Base-by-base conservation (phyloP, 2,329 filamentous ascomycete species). In the Colletotrichum plurivorum region DNA sequence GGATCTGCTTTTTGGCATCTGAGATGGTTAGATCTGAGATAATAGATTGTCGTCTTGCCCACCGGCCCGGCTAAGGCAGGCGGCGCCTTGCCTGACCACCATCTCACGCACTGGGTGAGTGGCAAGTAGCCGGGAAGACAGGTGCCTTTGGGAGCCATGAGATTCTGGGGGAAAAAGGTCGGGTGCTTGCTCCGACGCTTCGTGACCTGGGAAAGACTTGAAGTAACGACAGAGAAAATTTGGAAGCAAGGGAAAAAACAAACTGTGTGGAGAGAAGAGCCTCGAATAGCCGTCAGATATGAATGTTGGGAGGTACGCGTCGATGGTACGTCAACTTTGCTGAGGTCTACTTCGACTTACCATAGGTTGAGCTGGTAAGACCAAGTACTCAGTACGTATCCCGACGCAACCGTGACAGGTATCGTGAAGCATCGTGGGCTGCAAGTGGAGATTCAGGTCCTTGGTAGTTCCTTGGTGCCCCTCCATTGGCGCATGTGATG, bases 401-500 rank as follows among this genome's bases (percentile, higher is more conserved):
- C 25, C 15, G 31, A 15, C 27, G 18, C 16, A 15, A 43, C 16
- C 39, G 9, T 8, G 27, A 13, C 8, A n/a, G 31, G 22, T 51
- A 66, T 60, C 51, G 43, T 66, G 54, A n/a, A 22, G 22, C 55
- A 66, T 60, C 51, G 43, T 66, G 54, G 61, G 27, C 52, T 56
- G 25, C n/a, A 20, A 49, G 60, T 65, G 65, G 62, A 60, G 55
- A 43, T 69, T 66, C 55, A 48, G 55, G 46, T 39, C 46, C 61
- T 65, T 55, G 66, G 66, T 51, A 57, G 61, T 56, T 66, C 55
- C 66, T 69, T 69, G 66, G 66, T 70, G 67, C 63, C 67, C 63
- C 63, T 68, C 67, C 63, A 63, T 70, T 70, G 63, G 64, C 63
- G 58, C 67, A 70, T 70, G 67, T 70, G 67, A 70, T 70, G 67